Evolutionary conservation across 2,329 filamentous ascomycete genomes (phyloP).

Genomic region (Monilinia polystroma): DNA sequence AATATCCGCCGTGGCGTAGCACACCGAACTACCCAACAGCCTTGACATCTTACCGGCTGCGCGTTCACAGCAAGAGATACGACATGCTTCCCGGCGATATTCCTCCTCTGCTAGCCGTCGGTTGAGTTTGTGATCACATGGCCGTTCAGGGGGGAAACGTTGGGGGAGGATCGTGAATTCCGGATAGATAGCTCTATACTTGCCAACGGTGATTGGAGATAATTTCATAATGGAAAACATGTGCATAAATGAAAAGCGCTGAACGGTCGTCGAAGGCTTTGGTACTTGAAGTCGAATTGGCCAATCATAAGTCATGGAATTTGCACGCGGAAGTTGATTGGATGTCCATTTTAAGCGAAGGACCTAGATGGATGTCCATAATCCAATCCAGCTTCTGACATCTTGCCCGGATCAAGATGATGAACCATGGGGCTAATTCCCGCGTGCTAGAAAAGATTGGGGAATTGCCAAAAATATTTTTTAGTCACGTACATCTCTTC

Average conservation of each 20-base stretch:
- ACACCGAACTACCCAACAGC: neutral
- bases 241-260: conserved; percentile 17
- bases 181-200: neutral
- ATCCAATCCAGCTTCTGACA: neutral
- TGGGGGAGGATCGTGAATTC: neutral
- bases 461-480: neutral
- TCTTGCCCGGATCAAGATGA: conserved; percentile 6
- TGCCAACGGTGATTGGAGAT: conserved; percentile 6
- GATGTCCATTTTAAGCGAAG: conserved; percentile 13
- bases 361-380: neutral
- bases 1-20: neutral
- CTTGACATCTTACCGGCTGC: neutral
- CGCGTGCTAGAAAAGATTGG: neutral
- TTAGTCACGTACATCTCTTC: neutral
- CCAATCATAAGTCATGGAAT: conserved; percentile 29
- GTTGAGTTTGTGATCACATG: conserved; percentile 1
- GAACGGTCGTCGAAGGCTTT: conserved; percentile 14
- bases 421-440: neutral
- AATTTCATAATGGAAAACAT: conserved; percentile 2
- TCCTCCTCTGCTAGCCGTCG: neutral
- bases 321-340: conserved; percentile 23
- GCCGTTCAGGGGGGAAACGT: neutral
- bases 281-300: conserved; percentile 4
- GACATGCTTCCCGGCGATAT: neutral
- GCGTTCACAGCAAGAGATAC: neutral